Conservation (phyloP, 441 rosid species). For the Daphne laureola region DNA sequence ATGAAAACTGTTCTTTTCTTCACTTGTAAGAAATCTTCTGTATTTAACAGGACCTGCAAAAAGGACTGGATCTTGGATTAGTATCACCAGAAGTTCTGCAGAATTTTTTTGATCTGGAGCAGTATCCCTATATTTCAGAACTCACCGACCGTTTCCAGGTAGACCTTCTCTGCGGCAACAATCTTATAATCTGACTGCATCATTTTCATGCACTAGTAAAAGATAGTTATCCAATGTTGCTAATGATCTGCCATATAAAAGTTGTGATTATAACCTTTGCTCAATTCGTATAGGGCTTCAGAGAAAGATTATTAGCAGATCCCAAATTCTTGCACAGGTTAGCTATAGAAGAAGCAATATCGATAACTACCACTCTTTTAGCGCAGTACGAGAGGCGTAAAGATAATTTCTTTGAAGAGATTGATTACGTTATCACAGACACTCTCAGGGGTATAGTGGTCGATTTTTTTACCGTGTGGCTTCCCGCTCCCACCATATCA, state of each 20-base stretch:
- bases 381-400: conserved; percentile 89
- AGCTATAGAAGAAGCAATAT: conserved; percentile 90
- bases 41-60: conserved; percentile 72
- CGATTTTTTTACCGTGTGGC: conserved; percentile 93
- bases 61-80: conserved; percentile 86
- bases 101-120: conserved; percentile 83
- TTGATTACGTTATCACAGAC: conserved; percentile 87
- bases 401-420: conserved; percentile 81
- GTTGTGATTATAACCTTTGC: conserved; percentile 17
- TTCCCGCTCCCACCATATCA: conserved; percentile 89
- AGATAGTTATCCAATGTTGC: too few species aligned
- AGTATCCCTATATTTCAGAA: conserved; percentile 73
- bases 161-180: conserved; percentile 14
- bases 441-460: conserved; percentile 70
- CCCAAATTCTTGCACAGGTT: conserved; percentile 85
- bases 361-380: conserved; percentile 78
- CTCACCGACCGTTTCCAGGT: conserved; percentile 88
- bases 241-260: too few species aligned
- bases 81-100: conserved; percentile 93
- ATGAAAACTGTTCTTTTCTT: too few species aligned
- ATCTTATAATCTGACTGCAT: background rate
- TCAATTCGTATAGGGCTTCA: conserved; percentile 62
- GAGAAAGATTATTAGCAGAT: conserved; percentile 95
- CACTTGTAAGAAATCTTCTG: too few species aligned
- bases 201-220: too few species aligned